Evolutionary conservation across 164 flowering plant genomes (phyloP).

Genomic region (Hamamelis virginiana): DNA sequence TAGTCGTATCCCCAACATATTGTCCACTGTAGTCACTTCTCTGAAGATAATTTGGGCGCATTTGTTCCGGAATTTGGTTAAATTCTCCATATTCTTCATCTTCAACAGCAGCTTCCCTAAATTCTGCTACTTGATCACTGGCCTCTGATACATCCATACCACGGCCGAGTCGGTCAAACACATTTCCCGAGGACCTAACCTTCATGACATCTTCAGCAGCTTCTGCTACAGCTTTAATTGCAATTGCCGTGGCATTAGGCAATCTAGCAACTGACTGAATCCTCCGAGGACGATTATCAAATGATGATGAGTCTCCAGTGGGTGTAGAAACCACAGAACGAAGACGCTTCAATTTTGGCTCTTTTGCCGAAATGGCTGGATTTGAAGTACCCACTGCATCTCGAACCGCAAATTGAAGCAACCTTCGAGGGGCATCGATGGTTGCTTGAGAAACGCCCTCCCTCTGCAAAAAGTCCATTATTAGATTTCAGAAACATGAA

Average conservation of each 20-base stretch:
- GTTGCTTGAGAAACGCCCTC: conserved; percentile 39
- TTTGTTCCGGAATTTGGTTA: conserved; percentile 19
- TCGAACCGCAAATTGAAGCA: conserved; percentile 92
- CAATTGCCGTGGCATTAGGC: conserved; percentile 57
- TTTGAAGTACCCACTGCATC: conserved; percentile 75
- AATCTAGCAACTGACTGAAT: conserved; percentile 53
- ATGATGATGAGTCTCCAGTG: conserved; percentile 28
- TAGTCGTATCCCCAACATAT: conserved; percentile 26
- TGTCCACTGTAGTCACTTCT: conserved; percentile 31
- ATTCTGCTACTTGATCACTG: conserved; percentile 19
- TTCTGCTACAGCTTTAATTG: conserved; percentile 82
- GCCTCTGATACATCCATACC: conserved; percentile 33
- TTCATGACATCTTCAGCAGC: conserved; percentile 79
- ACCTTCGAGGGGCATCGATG: conserved; percentile 63
- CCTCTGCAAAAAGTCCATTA: conserved; percentile 40
- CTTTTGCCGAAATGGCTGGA: conserved; percentile 37
- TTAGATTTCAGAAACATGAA: conserved; percentile 8
- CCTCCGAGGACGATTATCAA: conserved; percentile 41
- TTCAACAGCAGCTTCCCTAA: conserved; percentile 26
- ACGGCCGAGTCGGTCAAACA: conserved; percentile 78
- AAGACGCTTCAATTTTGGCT: conserved; percentile 67
- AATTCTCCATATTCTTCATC: conserved; percentile 39
- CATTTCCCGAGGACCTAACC: conserved; percentile 52
- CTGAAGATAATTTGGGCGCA: conserved; percentile 18
- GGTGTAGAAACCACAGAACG: conserved; percentile 82